phyloP scores from a whole-genome alignment of 2,329 filamentous ascomycete species.

The Trichoderma hamatum region DNA sequence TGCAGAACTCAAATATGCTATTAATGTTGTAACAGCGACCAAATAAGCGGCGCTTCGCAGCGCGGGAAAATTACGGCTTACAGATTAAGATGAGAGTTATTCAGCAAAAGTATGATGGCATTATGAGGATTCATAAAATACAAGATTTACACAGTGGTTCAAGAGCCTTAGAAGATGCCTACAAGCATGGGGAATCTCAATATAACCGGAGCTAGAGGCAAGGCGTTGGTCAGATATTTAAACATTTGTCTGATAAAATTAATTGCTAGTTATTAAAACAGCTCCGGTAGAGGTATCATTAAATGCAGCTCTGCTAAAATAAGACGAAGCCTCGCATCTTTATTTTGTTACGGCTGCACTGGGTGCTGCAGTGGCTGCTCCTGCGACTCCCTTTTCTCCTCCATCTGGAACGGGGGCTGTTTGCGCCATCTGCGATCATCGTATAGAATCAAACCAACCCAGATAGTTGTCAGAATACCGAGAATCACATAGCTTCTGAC shows the following conservation, averaged over 20 bases:
- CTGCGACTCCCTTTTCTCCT: conserved; percentile 7
- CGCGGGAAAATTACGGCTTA: neutral
- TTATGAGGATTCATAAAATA: neutral
- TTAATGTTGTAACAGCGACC: conserved; percentile 20
- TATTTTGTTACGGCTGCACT: neutral
- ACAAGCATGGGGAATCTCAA: neutral
- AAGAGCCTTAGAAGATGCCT: neutral
- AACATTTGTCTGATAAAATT: neutral
- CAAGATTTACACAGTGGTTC: neutral
- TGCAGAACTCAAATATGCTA: neutral
- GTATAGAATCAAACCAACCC: neutral
- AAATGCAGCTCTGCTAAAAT: no score
- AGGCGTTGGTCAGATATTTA: neutral
- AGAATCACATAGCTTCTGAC: conserved; percentile 8
- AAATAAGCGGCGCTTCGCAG: neutral
- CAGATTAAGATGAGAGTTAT: neutral
- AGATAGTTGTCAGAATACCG: neutral
- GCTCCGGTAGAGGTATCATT: neutral
- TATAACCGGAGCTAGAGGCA: neutral
- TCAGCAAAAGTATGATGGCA: neutral
- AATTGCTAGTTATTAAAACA: neutral
- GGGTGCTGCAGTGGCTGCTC: neutral
- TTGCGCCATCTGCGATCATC: conserved; percentile 3
- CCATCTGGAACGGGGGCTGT: neutral
- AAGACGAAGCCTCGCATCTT: no score